phyloP scores from a whole-genome alignment of 2,329 filamentous ascomycete genomes.

The Zasmidium citrigriseum region DNA sequence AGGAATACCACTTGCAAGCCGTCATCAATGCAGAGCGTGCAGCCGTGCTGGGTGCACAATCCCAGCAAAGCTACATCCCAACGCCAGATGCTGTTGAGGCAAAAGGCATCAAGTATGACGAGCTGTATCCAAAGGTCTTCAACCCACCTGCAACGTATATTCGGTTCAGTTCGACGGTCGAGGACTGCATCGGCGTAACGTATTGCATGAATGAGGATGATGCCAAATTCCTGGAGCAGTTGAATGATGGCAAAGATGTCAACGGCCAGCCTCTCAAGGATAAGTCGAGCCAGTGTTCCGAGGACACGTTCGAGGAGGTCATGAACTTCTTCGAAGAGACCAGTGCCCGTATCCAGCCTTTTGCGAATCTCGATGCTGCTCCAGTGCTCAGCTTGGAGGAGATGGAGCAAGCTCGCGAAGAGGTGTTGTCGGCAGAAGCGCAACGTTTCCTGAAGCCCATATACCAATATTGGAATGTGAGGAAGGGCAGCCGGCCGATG shows the following conservation, averaged over 20 bases:
- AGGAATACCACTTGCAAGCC: constrained; percentile 96
- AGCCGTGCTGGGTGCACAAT: constrained; percentile 58
- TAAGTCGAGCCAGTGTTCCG: constrained; percentile 65
- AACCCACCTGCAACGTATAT: constrained; percentile 89
- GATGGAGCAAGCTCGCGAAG: constrained; percentile 65
- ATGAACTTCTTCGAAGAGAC: constrained; percentile 96
- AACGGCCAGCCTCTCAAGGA: constrained; percentile 35
- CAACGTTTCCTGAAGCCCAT: constrained; percentile 71
- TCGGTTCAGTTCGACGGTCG: constrained; percentile 95
- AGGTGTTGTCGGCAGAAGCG: constrained; percentile 54
- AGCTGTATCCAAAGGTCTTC: constrained; percentile 78
- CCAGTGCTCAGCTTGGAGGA: constrained; percentile 64
- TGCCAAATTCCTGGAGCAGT: constrained; percentile 76
- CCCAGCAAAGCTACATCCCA: constrained; percentile 64
- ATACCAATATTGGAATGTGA: constrained; percentile 85
- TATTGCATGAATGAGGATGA: constrained; percentile 97
- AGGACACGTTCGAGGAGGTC: constrained; percentile 89
- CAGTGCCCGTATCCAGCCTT: constrained; percentile 79
- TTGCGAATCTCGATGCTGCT: constrained; percentile 84
- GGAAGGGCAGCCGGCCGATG: constrained; percentile 69
- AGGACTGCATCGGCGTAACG: constrained; percentile 84
- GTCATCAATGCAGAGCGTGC: constrained; percentile 66
- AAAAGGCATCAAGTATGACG: constrained; percentile 77
- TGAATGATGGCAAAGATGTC: constrained; percentile 74
- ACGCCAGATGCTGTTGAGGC: constrained; percentile 63